phyloP scores from a whole-genome alignment of 2,329 filamentous ascomycete genomes.

The Venturia effusa region DNA sequence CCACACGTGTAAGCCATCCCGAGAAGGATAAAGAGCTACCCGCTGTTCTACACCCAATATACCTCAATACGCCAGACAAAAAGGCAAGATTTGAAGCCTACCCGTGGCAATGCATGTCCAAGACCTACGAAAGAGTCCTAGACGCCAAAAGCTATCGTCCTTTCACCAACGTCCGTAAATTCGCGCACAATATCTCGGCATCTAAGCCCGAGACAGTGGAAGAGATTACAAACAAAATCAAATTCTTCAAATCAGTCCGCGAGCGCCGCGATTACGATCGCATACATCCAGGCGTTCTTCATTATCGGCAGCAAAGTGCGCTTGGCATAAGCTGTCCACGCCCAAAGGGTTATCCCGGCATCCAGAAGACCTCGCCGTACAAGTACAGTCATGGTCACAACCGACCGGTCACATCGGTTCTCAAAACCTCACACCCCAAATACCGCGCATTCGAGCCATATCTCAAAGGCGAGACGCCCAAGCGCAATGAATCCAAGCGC shows the following conservation, averaged over 20 bases:
- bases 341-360: background rate
- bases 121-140: slow-evolving; percentile 1
- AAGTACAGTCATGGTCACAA: background rate
- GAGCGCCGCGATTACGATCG: background rate
- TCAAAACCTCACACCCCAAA: background rate
- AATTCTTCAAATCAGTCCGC: background rate
- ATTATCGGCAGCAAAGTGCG: background rate
- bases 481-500: background rate
- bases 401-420: background rate
- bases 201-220: background rate
- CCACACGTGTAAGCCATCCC: background rate
- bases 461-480: background rate
- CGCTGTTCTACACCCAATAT: background rate
- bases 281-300: background rate
- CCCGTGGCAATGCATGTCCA: background rate
- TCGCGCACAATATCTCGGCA: background rate
- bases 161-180: background rate
- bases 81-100: background rate
- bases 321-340: background rate
- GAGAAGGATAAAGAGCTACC: background rate
- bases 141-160: background rate
- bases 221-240: background rate
- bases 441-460: background rate
- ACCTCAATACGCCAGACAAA: background rate
- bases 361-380: background rate